Base-by-base conservation (phyloP, 306 rosid species). In the Urtica urens region DNA sequence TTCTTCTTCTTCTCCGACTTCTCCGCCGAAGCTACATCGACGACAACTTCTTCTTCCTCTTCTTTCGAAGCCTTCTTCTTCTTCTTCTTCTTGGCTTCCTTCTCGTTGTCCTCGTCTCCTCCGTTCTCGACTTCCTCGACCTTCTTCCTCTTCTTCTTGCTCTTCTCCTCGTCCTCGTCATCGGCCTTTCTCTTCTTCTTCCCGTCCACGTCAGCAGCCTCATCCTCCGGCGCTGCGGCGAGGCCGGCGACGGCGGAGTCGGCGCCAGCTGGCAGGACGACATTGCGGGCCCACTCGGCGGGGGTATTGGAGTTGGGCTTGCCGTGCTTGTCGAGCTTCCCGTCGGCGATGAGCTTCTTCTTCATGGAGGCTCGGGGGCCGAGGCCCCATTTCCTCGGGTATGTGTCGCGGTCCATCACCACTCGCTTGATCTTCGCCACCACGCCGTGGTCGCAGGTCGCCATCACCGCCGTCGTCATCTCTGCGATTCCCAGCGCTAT, bases 361-460 rank as follows among this genome's bases (percentile, higher is more conserved):
- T 84, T 84, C 86, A 75, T 74, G 7, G 94, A 84, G 0, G 94
- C 94, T 60, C 78, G 61, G 0, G 94, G 94, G 2, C 90, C 94
- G 64, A 84, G 42, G 10, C 94, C 94, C 94, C 94, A 84, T 45
- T 84, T 84, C 68, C 86, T 76, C 0, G 95, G 95, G 62, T 86
- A 86, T 8, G 84, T 78, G 66, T 86, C 95, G 22, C 95, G 38
- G 57, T 86, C 95, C 95, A 86, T 86, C 22, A 86, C 95, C 4
- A 86, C 95, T 57, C 94, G 76, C 76, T 83, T 83, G 63, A 83
- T 79, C 82, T 65, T 83, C 0, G 94, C 94, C n/a, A 83, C 94
- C 15, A 76, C 57, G 6, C 94, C 94, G 56, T 83, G 94, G 64
- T 83, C 94, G 65, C 94, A 83, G 62, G 94, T 83, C 1, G 94